Conservation (phyloP, 1,284 basidiomycete genomes). For the Leucoagaricus sp. region DNA sequence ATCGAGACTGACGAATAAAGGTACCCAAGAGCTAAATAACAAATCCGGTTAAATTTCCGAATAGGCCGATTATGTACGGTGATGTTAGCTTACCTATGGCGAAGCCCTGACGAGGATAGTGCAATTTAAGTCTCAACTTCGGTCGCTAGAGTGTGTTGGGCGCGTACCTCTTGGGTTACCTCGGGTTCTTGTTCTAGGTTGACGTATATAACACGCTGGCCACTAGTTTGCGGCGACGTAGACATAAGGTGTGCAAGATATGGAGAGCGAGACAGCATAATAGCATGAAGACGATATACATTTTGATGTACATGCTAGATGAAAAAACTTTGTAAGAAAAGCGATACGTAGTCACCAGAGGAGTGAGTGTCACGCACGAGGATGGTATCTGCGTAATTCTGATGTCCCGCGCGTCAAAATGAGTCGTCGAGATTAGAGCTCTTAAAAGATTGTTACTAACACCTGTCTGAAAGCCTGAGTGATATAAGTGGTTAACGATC, state of each 20-base stretch:
- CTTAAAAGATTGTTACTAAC: constrained; percentile 44
- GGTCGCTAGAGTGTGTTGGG: constrained; percentile 22
- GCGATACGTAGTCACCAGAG: not conserved
- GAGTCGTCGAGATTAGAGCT: not conserved
- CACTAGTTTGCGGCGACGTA: constrained; percentile 61
- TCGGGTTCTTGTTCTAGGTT: constrained; percentile 76
- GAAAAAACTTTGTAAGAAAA: constrained; percentile 14
- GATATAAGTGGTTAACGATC: constrained; percentile 74
- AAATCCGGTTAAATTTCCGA: constrained; percentile 14
- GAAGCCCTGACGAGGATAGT: constrained; percentile 55
- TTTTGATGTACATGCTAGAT: constrained; percentile 73
- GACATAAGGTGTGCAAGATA: constrained; percentile 85
- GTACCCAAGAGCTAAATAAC: constrained; percentile 65
- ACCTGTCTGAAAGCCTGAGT: constrained; percentile 76
- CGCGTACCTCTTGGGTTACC: constrained; percentile 78
- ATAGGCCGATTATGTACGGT: not conserved
- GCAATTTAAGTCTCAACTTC: constrained; percentile 16
- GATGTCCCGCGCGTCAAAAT: constrained; percentile 18
- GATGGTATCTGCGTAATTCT: constrained; percentile 82
- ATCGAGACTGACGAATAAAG: constrained; percentile 76
- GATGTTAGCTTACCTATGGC: constrained; percentile 54
- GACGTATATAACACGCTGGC: constrained; percentile 70
- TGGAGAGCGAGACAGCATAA: constrained; percentile 84
- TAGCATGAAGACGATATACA: constrained; percentile 74
- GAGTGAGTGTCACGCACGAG: constrained; percentile 51